Conservation (phyloP, 2,329 filamentous ascomycete species). For the Ophidiomyces ophidiicola region DNA sequence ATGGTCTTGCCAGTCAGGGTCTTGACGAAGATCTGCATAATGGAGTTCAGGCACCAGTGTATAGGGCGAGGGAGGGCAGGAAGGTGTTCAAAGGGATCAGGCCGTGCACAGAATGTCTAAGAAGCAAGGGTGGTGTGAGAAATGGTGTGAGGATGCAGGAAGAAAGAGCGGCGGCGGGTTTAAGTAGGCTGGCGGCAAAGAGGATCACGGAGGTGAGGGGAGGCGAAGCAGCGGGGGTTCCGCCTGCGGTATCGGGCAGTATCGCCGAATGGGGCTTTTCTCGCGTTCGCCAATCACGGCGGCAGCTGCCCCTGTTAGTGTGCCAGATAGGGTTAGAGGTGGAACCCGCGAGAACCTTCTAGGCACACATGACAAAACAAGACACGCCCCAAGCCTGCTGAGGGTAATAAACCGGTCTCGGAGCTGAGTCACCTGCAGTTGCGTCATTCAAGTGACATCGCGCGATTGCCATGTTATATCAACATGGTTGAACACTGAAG, state of each 20-base stretch:
- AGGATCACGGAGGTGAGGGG: conserved; percentile 13
- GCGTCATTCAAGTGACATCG: too few relatives aligned
- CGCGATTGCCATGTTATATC: too few relatives aligned
- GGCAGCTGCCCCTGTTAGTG: not conserved
- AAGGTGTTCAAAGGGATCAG: conserved; percentile 14
- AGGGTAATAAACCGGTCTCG: too few relatives aligned
- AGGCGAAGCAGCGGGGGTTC: conserved; percentile 7
- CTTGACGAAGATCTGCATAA: conserved; percentile 98
- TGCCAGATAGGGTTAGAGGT: not conserved
- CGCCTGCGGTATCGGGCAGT: conserved; percentile 3
- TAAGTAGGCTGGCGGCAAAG: conserved; percentile 23
- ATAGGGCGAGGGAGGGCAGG: conserved; percentile 13
- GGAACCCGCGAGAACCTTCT: conserved; percentile 7
- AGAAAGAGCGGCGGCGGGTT: conserved; percentile 20
- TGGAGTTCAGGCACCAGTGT: conserved; percentile 27
- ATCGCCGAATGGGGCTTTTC: not conserved
- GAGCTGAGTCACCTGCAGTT: too few relatives aligned
- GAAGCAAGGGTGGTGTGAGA: conserved; percentile 21
- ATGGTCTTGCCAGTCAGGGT: conserved; percentile 57
- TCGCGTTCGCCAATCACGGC: conserved; percentile 2
- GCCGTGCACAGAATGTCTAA: conserved; percentile 12
- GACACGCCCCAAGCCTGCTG: conserved; percentile 2
- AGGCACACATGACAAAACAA: not conserved
- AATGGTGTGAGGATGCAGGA: conserved; percentile 17
- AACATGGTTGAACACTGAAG: too few relatives aligned